A percentile compares a stretch with the other conserved stretches of the same genome.
Conservation (phyloP, 2,329 filamentous ascomycete genomes). For the Thyridium curvatum region DNA sequence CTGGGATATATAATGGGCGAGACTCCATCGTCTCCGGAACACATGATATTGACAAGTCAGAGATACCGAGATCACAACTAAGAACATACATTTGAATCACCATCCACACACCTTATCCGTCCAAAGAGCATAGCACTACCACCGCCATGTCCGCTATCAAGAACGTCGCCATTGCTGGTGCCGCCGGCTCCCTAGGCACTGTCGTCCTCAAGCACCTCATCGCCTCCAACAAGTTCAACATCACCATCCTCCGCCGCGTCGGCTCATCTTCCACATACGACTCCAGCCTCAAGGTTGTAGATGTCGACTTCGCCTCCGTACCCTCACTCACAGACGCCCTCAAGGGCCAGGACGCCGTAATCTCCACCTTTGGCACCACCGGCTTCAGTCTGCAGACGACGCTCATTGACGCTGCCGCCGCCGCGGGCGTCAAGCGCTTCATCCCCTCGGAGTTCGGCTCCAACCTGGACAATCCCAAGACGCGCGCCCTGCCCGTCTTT, state of each 20-base stretch:
- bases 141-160: constrained; percentile 16
- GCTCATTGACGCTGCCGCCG: constrained; percentile 13
- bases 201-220: constrained; percentile 4
- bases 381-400: constrained; percentile 24
- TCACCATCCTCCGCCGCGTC: constrained; percentile 37
- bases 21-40: too few species aligned
- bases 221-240: constrained; percentile 23
- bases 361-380: constrained; percentile 38
- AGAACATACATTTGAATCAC: too few species aligned
- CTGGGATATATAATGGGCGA: too few species aligned
- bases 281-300: constrained; percentile 30
- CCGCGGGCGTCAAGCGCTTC: constrained; percentile 15
- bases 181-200: constrained; percentile 1
- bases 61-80: too few species aligned
- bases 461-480: constrained; percentile 11
- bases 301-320: constrained; percentile 34
- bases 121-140: too few species aligned
- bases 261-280: constrained; percentile 8
- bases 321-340: constrained; percentile 34
- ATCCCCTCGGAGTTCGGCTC: constrained; percentile 19
- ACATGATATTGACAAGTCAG: too few species aligned
- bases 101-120: too few species aligned
- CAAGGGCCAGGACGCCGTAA: constrained; percentile 41
- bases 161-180: constrained; percentile 29
- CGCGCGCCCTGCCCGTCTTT: constrained; percentile 8